Base-by-base conservation (phyloP, 169 alveolate species). In the Plasmodium gallinaceum region DNA sequence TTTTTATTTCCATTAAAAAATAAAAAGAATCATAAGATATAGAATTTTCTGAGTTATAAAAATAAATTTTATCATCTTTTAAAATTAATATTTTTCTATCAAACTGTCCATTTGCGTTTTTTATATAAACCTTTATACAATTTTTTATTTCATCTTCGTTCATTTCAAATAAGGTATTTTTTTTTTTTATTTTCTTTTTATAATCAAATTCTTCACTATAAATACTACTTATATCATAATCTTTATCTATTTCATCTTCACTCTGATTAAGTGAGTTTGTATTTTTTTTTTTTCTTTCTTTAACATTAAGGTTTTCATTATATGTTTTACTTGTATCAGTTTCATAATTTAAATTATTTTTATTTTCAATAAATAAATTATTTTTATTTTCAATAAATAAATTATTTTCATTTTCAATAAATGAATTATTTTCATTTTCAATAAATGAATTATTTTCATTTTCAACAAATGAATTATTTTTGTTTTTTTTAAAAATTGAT, bases 1-100 rank as follows among this genome's bases (percentile, higher is more conserved):
- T 83, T 83, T 83, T 83, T 43, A 83, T 48, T 39, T 83, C 91
- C 91, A 83, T 83, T n/a, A 83, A 62, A 72, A 68, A 83, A 62
- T 83, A 83, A 32, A 83, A 83, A 18, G 85, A 68, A 54, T 83
- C 91, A 61, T 83, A 83, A 20, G 91, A 68, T 20, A 83, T 83
- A 14, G 91, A 20, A 83, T 68, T n/a, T 61, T 83, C 91, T 20
- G 80, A 54, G 51, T 54, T 42, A 62, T 83, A 83, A 57, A 83
- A 83, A 32, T 57, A 83, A 7, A 83, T 14, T 83, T 68, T 83
- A 32, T 83, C 65, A 68, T 83, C 52, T 68, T 68, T 83, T 43
- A 83, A 52, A 68, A 83, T n/a, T 72, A 83, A 66, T 46, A 83
- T 61, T 68, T 68, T 83, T 54, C 91, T 39, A 32, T 83, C 91